phyloP scores from a whole-genome alignment of 257 asterid genomes.

The Catharanthus roseus region DNA sequence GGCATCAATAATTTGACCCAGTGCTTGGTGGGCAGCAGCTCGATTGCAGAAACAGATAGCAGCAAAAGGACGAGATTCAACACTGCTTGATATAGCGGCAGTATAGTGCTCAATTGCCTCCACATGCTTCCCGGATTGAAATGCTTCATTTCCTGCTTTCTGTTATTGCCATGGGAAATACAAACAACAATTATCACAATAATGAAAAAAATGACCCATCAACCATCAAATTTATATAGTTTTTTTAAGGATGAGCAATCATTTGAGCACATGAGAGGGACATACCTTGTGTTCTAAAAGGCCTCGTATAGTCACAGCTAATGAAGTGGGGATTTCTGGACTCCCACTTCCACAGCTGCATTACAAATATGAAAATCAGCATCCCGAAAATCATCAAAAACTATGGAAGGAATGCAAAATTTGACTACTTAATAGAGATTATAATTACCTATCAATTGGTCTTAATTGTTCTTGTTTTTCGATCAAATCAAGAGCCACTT shows the following conservation, averaged over 20 bases:
- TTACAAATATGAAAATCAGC: conserved; percentile 22
- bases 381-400: conserved; percentile 18
- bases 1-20: conserved; percentile 76
- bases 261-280: conserved; percentile 6
- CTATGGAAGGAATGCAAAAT: conserved; percentile 9
- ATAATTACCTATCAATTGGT: conserved; percentile 42
- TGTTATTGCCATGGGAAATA: conserved; percentile 24
- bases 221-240: too few species aligned
- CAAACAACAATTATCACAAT: neutral
- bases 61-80: conserved; percentile 75
- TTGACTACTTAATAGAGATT: conserved; percentile 7
- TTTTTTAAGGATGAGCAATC: neutral
- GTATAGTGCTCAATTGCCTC: conserved; percentile 87
- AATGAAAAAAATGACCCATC: neutral
- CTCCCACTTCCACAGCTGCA: conserved; percentile 40
- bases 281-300: conserved; percentile 66
- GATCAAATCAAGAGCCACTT: conserved; percentile 74
- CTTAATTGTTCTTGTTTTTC: conserved; percentile 50
- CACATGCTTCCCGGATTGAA: conserved; percentile 56
- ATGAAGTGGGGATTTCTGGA: conserved; percentile 38
- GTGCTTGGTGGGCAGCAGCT: conserved; percentile 92
- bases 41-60: conserved; percentile 97
- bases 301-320: conserved; percentile 67
- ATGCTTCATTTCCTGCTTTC: conserved; percentile 94
- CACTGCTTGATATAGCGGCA: conserved; percentile 69